phyloP scores from a whole-genome alignment of 495 filamentous ascomycete genomes.

The Podospora fimiseda region DNA sequence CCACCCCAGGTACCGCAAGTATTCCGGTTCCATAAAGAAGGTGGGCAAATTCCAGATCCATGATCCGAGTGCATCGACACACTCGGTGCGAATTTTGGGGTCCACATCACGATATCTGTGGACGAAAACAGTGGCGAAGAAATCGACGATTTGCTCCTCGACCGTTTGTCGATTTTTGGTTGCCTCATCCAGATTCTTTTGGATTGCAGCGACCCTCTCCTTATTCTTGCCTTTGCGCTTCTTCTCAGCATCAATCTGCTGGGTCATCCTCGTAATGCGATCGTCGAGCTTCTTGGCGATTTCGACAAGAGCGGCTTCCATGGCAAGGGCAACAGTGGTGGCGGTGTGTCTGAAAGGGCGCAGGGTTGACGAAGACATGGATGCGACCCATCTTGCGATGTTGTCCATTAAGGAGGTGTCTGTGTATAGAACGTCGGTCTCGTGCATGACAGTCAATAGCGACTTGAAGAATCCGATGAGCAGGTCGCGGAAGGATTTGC shows the following conservation, averaged over 20 bases:
- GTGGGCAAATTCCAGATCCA: constrained; percentile 84
- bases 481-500: constrained; percentile 63
- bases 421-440: constrained; percentile 66
- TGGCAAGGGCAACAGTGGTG: constrained; percentile 69
- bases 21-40: constrained; percentile 77
- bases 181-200: constrained; percentile 58
- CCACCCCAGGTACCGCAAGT: constrained; percentile 92
- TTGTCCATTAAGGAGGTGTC: constrained; percentile 74
- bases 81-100: constrained; percentile 75
- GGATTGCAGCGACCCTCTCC: constrained; percentile 54
- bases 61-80: constrained; percentile 70
- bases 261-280: constrained; percentile 65
- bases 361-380: constrained; percentile 74
- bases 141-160: constrained; percentile 65
- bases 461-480: constrained; percentile 72
- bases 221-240: constrained; percentile 65
- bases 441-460: constrained; percentile 66
- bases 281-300: constrained; percentile 62
- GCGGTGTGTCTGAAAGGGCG: constrained; percentile 91
- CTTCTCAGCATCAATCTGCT: constrained; percentile 68
- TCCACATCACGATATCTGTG: constrained; percentile 95
- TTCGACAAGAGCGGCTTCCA: constrained; percentile 64
- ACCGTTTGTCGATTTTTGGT: constrained; percentile 57
- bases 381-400: constrained; percentile 74
- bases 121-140: constrained; percentile 84